phyloP scores from a whole-genome alignment of 108 stramenopile species.

The Pseudonitzschia pungens region DNA sequence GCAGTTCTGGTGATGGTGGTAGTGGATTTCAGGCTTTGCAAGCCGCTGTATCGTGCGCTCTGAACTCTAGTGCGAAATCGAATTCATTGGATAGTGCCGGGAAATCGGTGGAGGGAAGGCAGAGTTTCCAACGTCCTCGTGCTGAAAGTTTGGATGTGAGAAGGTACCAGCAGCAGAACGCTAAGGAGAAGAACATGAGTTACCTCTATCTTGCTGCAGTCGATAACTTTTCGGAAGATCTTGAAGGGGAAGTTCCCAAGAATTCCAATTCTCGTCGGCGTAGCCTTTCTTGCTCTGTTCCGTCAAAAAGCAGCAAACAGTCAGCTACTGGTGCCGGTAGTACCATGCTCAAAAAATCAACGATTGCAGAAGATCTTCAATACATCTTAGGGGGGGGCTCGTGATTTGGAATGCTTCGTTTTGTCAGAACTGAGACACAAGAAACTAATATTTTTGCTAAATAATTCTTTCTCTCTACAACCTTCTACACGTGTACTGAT shows the following conservation, averaged over 20 bases:
- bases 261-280: conserved; percentile 19
- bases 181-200: conserved; percentile 17
- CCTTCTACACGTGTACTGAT: too few relatives aligned
- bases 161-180: background rate
- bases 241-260: background rate
- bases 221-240: conserved; percentile 16
- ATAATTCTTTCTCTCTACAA: background rate
- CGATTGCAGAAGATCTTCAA: conserved; percentile 34
- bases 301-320: background rate
- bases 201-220: conserved; percentile 19
- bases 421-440: background rate
- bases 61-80: background rate
- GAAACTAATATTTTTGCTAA: background rate
- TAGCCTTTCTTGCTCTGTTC: conserved; percentile 31
- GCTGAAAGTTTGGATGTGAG: conserved; percentile 33
- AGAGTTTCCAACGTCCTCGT: conserved; percentile 10
- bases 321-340: conserved; percentile 6
- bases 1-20: background rate
- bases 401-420: background rate
- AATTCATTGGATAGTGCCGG: background rate
- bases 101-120: background rate
- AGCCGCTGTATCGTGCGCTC: conserved; percentile 16
- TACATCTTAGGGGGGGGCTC: conserved; percentile 24
- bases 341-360: conserved; percentile 28
- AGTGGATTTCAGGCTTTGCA: conserved; percentile 18